Base-by-base conservation (phyloP, 2,329 filamentous ascomycete genomes). In the Polychaeton citri region DNA sequence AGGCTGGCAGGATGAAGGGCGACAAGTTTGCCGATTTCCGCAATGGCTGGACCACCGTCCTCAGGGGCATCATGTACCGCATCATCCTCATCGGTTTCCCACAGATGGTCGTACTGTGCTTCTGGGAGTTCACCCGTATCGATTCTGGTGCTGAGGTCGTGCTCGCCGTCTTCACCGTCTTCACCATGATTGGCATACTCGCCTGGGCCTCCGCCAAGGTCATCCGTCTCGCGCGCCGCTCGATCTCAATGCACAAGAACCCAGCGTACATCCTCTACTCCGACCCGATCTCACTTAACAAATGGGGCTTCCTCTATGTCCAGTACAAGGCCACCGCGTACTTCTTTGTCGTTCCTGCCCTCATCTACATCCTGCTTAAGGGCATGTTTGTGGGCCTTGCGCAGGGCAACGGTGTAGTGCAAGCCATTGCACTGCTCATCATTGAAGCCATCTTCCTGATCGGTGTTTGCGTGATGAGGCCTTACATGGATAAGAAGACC, bases 401-500 rank as follows among this genome's bases (percentile, higher is more conserved):
- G 19, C 88, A 96, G 59, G 64, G 65, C 30, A 73, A 68, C 21
- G 74, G 77, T 20, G 72, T 74, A 4, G 76, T 79, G 15, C 86
- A 94, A 61, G 84, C 85, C 7, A 69, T 95, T 39, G 82, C 79
- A 12, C 71, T 95, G 39, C 68, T 96, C 28, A 67, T 95, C 40
- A 76, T 95, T 38, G 88, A 96, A 60, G 79, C 79, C 2, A 74
- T 62, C 35, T 79, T 81, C 48, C 69, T 96, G 38, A 80, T 94
- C 49, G 76, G 64, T 16, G 77, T 85, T 38, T 81, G 77, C 41
- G 79, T 93, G 36, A 65, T 95, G 47, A 79, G 84, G 41, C 88
- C 88, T 13, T 96, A 85, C 81, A 96, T 96, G 88, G 88, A 95
- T 69, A 94, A 94, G 75, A 88, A 87, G 65, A 94, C 85, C 42